Conservation (phyloP, 2,329 filamentous ascomycete species). For the Xylariales sp. region DNA sequence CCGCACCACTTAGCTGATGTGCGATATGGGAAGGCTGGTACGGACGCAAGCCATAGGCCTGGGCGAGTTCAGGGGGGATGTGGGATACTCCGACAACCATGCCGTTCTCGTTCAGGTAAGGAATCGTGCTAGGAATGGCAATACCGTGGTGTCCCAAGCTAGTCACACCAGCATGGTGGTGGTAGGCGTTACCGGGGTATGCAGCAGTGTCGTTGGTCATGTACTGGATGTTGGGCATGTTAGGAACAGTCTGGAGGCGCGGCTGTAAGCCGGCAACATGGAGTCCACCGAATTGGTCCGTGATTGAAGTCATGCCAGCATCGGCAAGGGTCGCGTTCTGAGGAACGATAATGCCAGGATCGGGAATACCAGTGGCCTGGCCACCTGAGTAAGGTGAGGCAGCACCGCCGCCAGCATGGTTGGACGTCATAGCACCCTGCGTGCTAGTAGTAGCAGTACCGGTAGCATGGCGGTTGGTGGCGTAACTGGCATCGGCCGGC, state of each 20-base stretch:
- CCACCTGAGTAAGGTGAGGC: slow-evolving; percentile 19
- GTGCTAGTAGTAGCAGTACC: slow-evolving; percentile 17
- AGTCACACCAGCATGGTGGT: neutral
- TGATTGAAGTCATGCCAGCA: slow-evolving; percentile 21
- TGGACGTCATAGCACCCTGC: slow-evolving; percentile 17
- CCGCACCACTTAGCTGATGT: no score
- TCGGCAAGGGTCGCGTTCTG: slow-evolving; percentile 17
- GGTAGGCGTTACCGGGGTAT: no score
- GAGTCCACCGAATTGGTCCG: slow-evolving; percentile 27
- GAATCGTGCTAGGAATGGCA: neutral
- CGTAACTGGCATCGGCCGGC: slow-evolving; percentile 19
- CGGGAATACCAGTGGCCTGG: slow-evolving; percentile 17
- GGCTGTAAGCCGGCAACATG: slow-evolving; percentile 29
- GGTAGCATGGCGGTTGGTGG: slow-evolving; percentile 15
- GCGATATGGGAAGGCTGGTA: no score
- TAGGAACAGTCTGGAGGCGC: neutral
- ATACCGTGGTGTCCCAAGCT: neutral
- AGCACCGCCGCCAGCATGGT: slow-evolving; percentile 11
- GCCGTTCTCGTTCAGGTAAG: neutral
- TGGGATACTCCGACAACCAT: neutral
- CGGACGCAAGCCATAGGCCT: neutral
- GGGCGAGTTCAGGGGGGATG: no score
- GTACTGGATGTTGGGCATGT: neutral
- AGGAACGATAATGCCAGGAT: slow-evolving; percentile 15
- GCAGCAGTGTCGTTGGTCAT: neutral